Base-by-base conservation (phyloP, 1,284 basidiomycete species). In the Somion occarium region DNA sequence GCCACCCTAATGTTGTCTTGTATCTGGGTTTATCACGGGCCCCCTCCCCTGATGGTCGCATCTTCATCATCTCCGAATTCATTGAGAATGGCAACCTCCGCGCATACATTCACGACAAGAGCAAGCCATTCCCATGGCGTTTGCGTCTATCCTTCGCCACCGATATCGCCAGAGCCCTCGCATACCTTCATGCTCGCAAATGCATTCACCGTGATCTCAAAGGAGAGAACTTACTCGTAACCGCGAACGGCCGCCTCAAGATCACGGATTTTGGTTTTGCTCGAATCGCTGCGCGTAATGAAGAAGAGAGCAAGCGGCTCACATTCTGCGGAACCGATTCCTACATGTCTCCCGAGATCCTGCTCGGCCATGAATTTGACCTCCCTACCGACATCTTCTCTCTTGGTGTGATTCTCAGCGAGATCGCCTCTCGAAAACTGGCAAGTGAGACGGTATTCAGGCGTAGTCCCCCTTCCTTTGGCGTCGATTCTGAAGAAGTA, bases 201-300 rank as follows among this genome's bases (percentile, higher is more conserved):
- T 88, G 87, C 66, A 88, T 88, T 52, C 85, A 88, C 61, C 83
- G 85, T 37, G 96, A 99, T 69, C 79, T 98, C 58, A 99, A 99
- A 69, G 93, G 94, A 38, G 95, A 98, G 71, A 99, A 99, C 63
- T 77, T 98, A n/a, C 82, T 98, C 30, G 85, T 98, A 37, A 98
- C 94, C 0, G 75, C 86, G 37, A 98, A 98, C 63, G 90, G 93
- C 24, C 83, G 96, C 44, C 79, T 98, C 66, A 99, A 98, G 73
- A 86, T 98, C 59, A 96, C 93, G 34, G 96, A 98, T 66, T 98
- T 98, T 69, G 94, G 94, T 5, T 96, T 94, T 62, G 92, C 93
- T 1, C 80, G 93, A 38, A 97, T 98, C 61, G 93, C 93, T 0
- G 92, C 92, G 0, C 80, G 92, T 26, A 95, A 91, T 61, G 89